Evolutionary conservation across 768 basidiomycete genomes (phyloP).

Genomic region (Leucocoprinus sp.): DNA sequence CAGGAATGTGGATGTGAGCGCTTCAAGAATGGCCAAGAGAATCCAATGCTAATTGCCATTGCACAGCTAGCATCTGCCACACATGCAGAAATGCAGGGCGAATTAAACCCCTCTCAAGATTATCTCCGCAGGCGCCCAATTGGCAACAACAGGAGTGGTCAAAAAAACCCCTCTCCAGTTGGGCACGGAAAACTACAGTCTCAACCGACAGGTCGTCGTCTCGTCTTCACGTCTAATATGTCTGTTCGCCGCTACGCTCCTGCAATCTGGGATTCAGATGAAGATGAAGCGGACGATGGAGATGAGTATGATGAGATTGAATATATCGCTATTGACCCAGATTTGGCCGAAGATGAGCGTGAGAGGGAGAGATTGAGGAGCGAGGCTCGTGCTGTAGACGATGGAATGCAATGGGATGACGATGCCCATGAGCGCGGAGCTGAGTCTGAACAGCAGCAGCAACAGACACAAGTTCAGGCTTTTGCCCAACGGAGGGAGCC

Average conservation of each 20-base stretch:
- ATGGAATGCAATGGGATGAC: constrained; percentile 85
- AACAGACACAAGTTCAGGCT: no score
- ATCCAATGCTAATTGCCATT: constrained; percentile 8
- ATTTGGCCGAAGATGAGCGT: constrained; percentile 40
- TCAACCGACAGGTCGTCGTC: constrained; percentile 30
- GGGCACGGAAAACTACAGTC: constrained; percentile 27
- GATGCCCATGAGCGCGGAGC: no score
- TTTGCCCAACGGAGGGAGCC: no score
- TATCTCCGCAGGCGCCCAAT: constrained; percentile 38
- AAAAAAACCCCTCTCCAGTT: constrained; percentile 43
- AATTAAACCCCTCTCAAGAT: constrained; percentile 40
- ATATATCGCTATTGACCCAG: constrained; percentile 63
- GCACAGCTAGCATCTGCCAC: constrained; percentile 67
- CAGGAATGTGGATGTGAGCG: constrained; percentile 87
- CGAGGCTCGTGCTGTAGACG: constrained; percentile 47
- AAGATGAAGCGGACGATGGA: constrained; percentile 55
- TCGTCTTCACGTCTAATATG: constrained; percentile 66
- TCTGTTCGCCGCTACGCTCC: constrained; percentile 72
- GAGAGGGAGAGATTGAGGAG: constrained; percentile 17
- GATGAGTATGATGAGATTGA: constrained; percentile 58
- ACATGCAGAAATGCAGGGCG: constrained; percentile 57
- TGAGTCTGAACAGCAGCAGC: constrained; percentile 20
- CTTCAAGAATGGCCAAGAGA: not conserved
- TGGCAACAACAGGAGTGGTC: no score
- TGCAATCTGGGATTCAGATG: constrained; percentile 76